A percentile compares a stretch with the other conserved stretches of the same genome.
Conservation (phyloP, 1,139 yeast genomes). For the Geotrichum klebahnii region DNA sequence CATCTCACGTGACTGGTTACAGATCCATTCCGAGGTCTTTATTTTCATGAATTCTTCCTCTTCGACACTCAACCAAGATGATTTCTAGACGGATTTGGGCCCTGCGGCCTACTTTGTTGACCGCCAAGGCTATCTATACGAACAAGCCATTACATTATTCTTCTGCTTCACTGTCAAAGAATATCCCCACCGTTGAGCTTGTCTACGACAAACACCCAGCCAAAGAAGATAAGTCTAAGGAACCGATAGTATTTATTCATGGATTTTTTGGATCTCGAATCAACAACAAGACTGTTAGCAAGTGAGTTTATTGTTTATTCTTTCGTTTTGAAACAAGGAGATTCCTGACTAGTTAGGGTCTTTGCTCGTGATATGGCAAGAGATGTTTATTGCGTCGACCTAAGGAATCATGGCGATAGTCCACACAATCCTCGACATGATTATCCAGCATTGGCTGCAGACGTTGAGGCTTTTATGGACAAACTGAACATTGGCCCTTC, state of each 20-base stretch:
- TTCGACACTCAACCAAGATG: slow-evolving; percentile 2
- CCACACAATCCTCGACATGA: slow-evolving; percentile 69
- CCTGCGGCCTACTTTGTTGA: slow-evolving; percentile 11
- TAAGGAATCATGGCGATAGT: slow-evolving; percentile 86
- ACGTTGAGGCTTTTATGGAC: slow-evolving; percentile 67
- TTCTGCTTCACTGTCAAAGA: slow-evolving; percentile 20
- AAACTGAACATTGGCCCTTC: slow-evolving; percentile 51
- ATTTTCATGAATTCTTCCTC: not conserved
- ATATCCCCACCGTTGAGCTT: slow-evolving; percentile 20
- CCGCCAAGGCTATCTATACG: not conserved
- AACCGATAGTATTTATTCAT: slow-evolving; percentile 73
- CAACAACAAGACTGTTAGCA: slow-evolving; percentile 74
- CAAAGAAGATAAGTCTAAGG: slow-evolving; percentile 17
- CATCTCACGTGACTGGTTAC: too few species aligned
- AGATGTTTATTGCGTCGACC: slow-evolving; percentile 63
- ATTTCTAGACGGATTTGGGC: not conserved
- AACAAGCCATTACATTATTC: not conserved
- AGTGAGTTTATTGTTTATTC: slow-evolving; percentile 33
- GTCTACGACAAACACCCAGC: slow-evolving; percentile 16
- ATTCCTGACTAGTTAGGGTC: slow-evolving; percentile 21
- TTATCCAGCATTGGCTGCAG: slow-evolving; percentile 78
- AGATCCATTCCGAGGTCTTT: not conserved
- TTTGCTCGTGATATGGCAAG: slow-evolving; percentile 40
- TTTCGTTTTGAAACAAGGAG: too few species aligned
- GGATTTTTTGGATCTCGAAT: slow-evolving; percentile 83